Conservation (phyloP, 148 eudicot species). For the Camellia lanceoleosa region DNA sequence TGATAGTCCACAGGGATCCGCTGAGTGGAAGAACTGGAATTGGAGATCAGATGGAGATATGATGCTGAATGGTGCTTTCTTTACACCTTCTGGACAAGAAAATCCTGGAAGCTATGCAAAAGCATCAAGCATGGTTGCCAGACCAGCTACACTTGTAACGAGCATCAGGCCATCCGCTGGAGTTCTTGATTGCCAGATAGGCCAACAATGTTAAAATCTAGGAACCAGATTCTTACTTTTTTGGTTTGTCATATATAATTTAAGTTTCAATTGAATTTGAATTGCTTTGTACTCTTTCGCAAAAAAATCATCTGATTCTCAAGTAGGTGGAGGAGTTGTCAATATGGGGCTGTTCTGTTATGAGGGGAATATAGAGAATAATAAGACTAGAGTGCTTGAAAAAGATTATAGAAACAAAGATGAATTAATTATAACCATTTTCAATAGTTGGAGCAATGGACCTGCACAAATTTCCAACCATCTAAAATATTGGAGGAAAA, state of each 20-base stretch:
- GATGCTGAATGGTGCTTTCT: slow-evolving; percentile 31
- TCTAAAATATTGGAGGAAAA: background rate
- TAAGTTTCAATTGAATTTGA: background rate
- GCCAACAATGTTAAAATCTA: slow-evolving; percentile 19
- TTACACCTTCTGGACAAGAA: slow-evolving; percentile 24
- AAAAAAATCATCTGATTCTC: background rate
- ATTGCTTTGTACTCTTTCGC: background rate
- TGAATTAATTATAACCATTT: background rate
- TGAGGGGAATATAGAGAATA: background rate
- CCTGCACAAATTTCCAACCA: background rate
- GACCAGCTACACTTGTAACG: slow-evolving; percentile 24
- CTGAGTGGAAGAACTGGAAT: slow-evolving; percentile 30
- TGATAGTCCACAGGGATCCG: slow-evolving; percentile 10
- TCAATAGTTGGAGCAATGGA: background rate
- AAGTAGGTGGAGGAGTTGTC: background rate
- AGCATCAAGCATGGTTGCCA: slow-evolving; percentile 33
- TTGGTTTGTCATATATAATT: background rate
- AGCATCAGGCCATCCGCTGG: slow-evolving; percentile 20
- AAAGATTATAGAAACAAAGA: background rate
- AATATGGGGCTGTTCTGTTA: background rate
- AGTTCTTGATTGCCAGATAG: slow-evolving; percentile 25
- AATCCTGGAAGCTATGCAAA: slow-evolving; percentile 19
- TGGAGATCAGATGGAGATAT: slow-evolving; percentile 33
- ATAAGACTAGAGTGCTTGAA: background rate
- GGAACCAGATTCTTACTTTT: background rate